Base-by-base conservation (phyloP, 1,284 basidiomycete genomes). In the Moesziomyces parantarcticus region DNA sequence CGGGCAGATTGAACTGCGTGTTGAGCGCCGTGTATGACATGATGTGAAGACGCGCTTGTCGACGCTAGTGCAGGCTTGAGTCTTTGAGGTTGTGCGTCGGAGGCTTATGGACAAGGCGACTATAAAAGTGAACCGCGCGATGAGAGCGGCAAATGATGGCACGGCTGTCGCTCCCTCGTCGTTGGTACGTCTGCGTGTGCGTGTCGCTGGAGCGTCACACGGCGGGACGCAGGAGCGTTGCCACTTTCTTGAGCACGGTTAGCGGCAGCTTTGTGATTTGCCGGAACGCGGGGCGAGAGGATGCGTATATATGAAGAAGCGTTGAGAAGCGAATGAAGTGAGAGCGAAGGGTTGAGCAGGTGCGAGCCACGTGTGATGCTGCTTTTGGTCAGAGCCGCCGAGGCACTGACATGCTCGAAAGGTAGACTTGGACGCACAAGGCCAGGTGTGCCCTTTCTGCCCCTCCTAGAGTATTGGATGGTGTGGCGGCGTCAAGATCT, bases 21-120 rank as follows among this genome's bases (percentile, higher is more conserved):
- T 58, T 65, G 39, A 65, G 62, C 21, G 52, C 48, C 44, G 51
- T 43, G 52, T 58, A 65, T 36, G 62, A 65, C 62, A 65, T 65
- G 26, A 21, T 40, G 47, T 36, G 6, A 1, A 13, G 7, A n/a
- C 23, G 20, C 11, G 48, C 34, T 20, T 26, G 36, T 13, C 48
- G 23, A 25, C 29, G 23, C 29, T 23, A 39, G 23, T 14, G 3
- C 56, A 50, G 50, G 11, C 6, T 34, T 34, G 43, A 40, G 36
- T 6, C 3, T 11, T 23, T 18, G 23, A 21, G n/a, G 50, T 14
- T 34, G 32, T 32, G 50, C 3, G n/a, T n/a, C 16, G 41, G 41
- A 21, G 18, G 8, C n/a, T 10, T 36, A 14, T 7, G 5, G 50
- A 34, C 23, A 13, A 32, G 11, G 29, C 10, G 29, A 13, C 29